Conservation (phyloP, 83 land plant genomes). For the Picea abies region DNA sequence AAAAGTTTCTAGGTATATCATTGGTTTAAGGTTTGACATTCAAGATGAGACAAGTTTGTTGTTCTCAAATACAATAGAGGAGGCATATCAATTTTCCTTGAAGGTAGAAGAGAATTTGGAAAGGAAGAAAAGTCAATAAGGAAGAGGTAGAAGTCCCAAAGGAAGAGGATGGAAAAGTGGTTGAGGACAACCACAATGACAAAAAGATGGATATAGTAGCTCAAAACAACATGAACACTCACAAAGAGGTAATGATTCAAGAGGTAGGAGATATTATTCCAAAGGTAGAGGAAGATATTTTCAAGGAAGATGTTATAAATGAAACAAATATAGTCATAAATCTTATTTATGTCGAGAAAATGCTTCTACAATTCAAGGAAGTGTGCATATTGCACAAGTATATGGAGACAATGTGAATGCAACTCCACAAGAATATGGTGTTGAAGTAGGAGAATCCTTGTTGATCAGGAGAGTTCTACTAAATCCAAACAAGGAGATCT, state of each 20-base stretch:
- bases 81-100: neutral
- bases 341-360: no score
- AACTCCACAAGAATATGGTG: neutral
- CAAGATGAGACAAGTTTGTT: neutral
- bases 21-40: neutral
- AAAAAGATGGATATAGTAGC: neutral
- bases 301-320: no score
- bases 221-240: no score
- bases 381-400: no score
- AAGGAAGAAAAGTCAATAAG: neutral
- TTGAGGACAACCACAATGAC: accelerated
- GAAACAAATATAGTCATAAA: no score
- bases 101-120: neutral
- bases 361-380: no score
- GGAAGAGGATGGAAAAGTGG: neutral
- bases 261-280: no score
- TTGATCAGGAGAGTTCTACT: neutral
- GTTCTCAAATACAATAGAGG: neutral
- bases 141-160: neutral
- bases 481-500: no score
- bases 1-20: neutral
- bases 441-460: neutral
- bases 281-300: no score
- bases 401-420: no score
- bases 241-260: no score